Evolutionary conservation across 768 basidiomycete species (phyloP), one percentile per base, ranked within the genome.

Genomic region (Tricholomella constricta): DNA sequence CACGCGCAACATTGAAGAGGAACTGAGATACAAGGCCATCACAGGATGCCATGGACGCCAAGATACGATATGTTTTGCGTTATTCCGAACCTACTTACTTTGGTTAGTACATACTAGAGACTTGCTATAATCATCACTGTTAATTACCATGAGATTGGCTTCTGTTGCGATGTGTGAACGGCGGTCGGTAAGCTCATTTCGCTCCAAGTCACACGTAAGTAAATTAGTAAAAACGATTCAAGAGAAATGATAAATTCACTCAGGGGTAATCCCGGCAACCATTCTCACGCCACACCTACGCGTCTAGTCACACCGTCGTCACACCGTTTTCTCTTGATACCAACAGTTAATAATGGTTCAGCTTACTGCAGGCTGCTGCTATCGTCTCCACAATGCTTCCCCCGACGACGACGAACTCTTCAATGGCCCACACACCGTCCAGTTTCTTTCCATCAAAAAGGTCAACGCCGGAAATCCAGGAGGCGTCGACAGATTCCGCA

Each of bases 401-500:
- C 72, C 75, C 14, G 66, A 71, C 11, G 80, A 84, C 45, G 62
- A 67, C 0, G 67, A 68, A 6, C 64, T 78, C n/a, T 79, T 80
- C 48, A 71, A 71, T 29, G 57, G 65, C 3, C 65, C 72, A 27
- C 79, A 83, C 60, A 79, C 82, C 15, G 72, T 97, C 0, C 95
- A 98, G 63, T 71, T 95, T 40, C 81, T 98, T 43, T 89, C 85
- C 35, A 82, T 94, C 57, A 96, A 93, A 71, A 85, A 85, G 65
- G 87, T 97, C 35, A 73, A 68, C 43, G 65, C 67, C 8, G 58
- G 65, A n/a, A 64, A 57, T 19, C 54, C 61, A 10, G 68, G 47
- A 7, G 25, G 70, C 40, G 58, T 77, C 40, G 87, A 89, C 63
- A 76, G 88, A 52, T 85, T 81, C 69, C 81, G 93, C 55, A 78